Evolutionary conservation across 176 grass and related monocot genomes (phyloP).

Genomic region (Musa beccarii): DNA sequence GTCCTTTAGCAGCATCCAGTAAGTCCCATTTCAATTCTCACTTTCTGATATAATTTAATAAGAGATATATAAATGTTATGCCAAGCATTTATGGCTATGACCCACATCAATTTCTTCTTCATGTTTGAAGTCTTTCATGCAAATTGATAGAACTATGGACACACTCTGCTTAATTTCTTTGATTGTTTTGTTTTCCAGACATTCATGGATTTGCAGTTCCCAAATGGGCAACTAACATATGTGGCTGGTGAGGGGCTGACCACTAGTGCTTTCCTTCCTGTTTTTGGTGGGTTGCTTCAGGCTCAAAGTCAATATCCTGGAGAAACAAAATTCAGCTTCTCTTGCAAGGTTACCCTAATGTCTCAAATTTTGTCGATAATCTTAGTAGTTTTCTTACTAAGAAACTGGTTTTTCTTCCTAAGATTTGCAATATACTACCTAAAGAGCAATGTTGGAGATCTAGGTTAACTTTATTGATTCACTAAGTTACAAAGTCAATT

Average conservation of each 20-base stretch:
- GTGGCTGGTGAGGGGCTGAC: conserved; percentile 87
- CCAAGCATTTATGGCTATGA: not conserved
- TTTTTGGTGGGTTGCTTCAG: conserved; percentile 78
- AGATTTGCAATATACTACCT: not conserved
- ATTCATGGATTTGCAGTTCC: conserved; percentile 93
- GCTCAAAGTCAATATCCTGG: conserved; percentile 71
- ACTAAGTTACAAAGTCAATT: too few species aligned
- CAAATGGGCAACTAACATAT: conserved; percentile 88
- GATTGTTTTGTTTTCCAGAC: conserved; percentile 38
- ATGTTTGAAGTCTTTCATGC: not conserved
- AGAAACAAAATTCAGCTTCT: conserved; percentile 87
- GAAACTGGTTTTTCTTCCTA: not conserved
- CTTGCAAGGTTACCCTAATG: conserved; percentile 45
- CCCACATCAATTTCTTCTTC: not conserved
- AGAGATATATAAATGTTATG: too few species aligned
- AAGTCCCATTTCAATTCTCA: too few species aligned
- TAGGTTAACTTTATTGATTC: too few species aligned
- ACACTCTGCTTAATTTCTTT: conserved; percentile 7
- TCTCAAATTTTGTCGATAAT: not conserved
- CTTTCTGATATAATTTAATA: too few species aligned
- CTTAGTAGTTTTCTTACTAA: not conserved
- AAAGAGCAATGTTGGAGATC: too few species aligned
- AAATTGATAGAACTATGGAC: not conserved
- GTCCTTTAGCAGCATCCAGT: too few species aligned
- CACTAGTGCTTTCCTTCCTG: conserved; percentile 61